Evolutionary conservation across 352 stramenopile genomes (phyloP).

Genomic region (Pythium oligandrum): DNA sequence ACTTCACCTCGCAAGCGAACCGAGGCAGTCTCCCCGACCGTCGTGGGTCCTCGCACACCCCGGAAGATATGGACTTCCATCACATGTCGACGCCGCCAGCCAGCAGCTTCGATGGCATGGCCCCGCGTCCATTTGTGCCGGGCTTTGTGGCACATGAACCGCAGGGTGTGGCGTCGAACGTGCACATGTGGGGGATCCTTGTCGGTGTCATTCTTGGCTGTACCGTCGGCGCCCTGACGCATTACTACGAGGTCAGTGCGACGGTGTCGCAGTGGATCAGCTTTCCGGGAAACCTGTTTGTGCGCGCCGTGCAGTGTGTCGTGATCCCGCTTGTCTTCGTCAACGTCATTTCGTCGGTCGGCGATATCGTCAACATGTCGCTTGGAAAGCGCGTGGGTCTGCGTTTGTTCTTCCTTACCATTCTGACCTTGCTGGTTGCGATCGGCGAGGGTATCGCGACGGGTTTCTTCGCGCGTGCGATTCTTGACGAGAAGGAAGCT

Average conservation of each 20-base stretch:
- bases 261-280: slow-evolving; percentile 57
- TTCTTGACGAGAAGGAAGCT: slow-evolving; percentile 31
- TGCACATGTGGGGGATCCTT: slow-evolving; percentile 50
- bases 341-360: slow-evolving; percentile 63
- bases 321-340: slow-evolving; percentile 79
- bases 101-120: slow-evolving; percentile 2
- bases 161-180: slow-evolving; percentile 22
- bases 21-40: not conserved
- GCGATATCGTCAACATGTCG: slow-evolving; percentile 55
- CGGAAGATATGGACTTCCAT: slow-evolving; percentile 35
- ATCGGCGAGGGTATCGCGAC: slow-evolving; percentile 56
- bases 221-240: slow-evolving; percentile 39
- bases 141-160: slow-evolving; percentile 28
- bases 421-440: slow-evolving; percentile 39
- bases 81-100: slow-evolving; percentile 44
- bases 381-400: slow-evolving; percentile 37
- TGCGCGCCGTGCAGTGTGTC: slow-evolving; percentile 71
- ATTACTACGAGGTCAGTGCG: slow-evolving; percentile 41
- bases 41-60: slow-evolving; percentile 24
- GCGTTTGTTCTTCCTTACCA: slow-evolving; percentile 37
- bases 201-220: slow-evolving; percentile 38
- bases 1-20: slow-evolving; percentile 45
- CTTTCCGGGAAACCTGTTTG: slow-evolving; percentile 66
- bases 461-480: slow-evolving; percentile 35
- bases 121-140: slow-evolving; percentile 24